Conservation (phyloP, 1,139 yeast species). For the Diutina scorzettiae region DNA sequence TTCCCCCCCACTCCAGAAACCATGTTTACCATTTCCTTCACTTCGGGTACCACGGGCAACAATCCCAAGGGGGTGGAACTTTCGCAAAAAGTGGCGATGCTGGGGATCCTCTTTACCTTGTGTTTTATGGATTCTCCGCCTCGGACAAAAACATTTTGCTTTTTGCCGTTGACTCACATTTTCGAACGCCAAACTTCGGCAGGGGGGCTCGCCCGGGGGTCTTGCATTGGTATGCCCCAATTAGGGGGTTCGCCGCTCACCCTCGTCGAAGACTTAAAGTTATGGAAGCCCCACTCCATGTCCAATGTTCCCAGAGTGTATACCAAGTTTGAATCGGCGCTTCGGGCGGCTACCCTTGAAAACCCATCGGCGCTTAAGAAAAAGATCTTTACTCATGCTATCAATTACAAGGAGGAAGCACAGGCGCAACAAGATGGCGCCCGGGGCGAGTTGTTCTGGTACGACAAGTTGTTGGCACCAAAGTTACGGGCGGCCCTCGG, state of each 20-base stretch:
- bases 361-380: not conserved
- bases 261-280: conserved; percentile 28
- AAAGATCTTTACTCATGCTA: conserved; percentile 17
- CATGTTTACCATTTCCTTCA: conserved; percentile 18
- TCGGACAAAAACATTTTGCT: not conserved
- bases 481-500: conserved; percentile 8
- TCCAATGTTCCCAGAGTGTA: conserved; percentile 57
- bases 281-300: conserved; percentile 40
- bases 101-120: conserved; percentile 29
- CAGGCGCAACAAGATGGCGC: conserved; percentile 20
- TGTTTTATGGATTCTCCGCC: not conserved
- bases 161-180: conserved; percentile 2
- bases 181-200: conserved; percentile 4
- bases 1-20: conserved; percentile 16
- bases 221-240: conserved; percentile 1
- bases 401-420: conserved; percentile 20
- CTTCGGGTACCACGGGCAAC: conserved; percentile 30
- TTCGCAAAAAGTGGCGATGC: conserved; percentile 30
- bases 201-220: not conserved
- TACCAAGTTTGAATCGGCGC: conserved; percentile 45
- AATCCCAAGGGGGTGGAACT: conserved; percentile 28
- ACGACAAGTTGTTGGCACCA: conserved; percentile 17
- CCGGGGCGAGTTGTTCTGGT: conserved; percentile 19
- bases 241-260: not conserved
- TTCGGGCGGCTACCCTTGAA: conserved; percentile 29